A percentile compares a stretch with the other conserved stretches of the same genome.
Evolutionary conservation across 2,329 filamentous ascomycete species (phyloP).

Genomic region (Talaromyces sp.): DNA sequence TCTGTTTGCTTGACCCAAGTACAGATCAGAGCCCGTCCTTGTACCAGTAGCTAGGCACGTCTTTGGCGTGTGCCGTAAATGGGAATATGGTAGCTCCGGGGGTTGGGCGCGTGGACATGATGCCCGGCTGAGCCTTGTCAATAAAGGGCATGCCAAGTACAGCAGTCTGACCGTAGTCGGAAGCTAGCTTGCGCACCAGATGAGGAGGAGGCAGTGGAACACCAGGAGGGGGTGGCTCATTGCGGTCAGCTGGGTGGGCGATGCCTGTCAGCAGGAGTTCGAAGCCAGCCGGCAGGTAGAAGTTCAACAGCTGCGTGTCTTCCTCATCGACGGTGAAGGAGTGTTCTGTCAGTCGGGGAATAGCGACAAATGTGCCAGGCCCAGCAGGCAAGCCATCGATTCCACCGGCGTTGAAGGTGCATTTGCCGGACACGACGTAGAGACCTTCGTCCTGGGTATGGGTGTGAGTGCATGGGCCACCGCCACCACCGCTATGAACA

Average conservation of each 20-base stretch:
- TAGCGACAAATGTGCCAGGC: neutral
- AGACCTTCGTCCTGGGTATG: neutral
- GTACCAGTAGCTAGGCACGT: neutral
- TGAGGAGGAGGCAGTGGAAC: neutral
- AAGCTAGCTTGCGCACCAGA: neutral
- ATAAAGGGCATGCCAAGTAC: neutral
- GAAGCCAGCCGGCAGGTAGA: neutral
- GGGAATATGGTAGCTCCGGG: neutral
- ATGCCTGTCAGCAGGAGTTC: neutral
- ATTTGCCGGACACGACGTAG: neutral
- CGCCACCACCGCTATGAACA: neutral
- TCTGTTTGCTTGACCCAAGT: neutral
- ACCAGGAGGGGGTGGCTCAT: neutral
- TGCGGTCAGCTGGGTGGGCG: neutral
- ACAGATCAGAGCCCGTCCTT: neutral
- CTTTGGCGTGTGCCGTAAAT: neutral
- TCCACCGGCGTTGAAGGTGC: neutral
- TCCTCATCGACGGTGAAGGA: neutral
- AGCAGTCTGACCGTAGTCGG: neutral
- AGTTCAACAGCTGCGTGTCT: neutral
- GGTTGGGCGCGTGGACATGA: neutral
- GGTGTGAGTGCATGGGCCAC: neutral
- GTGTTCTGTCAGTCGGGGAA: neutral
- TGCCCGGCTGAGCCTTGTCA: neutral
- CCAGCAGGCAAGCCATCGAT: neutral